Evolutionary conservation across 441 rosid genomes (phyloP).

Genomic region (Omphalea diandra): DNA sequence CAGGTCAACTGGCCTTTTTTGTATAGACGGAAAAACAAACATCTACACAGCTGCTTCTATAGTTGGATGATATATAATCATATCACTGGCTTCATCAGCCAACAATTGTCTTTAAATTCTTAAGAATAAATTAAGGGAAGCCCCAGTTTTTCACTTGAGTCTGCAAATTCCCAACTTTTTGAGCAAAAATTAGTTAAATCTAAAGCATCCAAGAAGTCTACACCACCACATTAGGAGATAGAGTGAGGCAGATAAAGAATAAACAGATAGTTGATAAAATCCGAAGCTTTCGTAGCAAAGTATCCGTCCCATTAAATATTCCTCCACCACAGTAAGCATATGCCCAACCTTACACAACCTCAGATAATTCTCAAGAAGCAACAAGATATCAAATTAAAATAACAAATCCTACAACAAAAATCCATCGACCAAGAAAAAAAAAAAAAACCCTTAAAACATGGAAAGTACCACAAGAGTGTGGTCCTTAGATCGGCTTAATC

Average conservation of each 20-base stretch:
- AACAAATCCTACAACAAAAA: slow-evolving; percentile 21
- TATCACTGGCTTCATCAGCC: too few relatives aligned
- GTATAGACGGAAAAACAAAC: too few relatives aligned
- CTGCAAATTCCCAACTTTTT: too few relatives aligned
- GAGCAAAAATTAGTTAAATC: neutral
- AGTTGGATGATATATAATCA: too few relatives aligned
- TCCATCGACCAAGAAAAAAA: slow-evolving; percentile 9
- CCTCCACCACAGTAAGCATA: slow-evolving; percentile 10
- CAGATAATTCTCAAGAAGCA: slow-evolving; percentile 9
- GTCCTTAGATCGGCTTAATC: slow-evolving; percentile 79
- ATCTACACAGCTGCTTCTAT: too few relatives aligned
- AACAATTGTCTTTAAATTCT: too few relatives aligned
- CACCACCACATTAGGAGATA: neutral
- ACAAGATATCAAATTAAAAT: slow-evolving; percentile 2
- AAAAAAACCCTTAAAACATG: slow-evolving; percentile 9
- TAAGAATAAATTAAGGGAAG: too few relatives aligned
- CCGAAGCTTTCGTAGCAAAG: neutral
- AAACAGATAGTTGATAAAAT: neutral
- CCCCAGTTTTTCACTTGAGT: too few relatives aligned
- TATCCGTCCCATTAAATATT: neutral
- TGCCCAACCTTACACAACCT: slow-evolving; percentile 21
- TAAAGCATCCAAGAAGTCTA: neutral
- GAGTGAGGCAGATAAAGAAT: too few relatives aligned
- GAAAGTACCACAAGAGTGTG: too few relatives aligned
- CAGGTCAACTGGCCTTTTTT: too few relatives aligned